Evolutionary conservation across 2,329 filamentous ascomycete species (phyloP), one percentile per base, ranked within the genome.

Genomic region (Helotiales sp.): DNA sequence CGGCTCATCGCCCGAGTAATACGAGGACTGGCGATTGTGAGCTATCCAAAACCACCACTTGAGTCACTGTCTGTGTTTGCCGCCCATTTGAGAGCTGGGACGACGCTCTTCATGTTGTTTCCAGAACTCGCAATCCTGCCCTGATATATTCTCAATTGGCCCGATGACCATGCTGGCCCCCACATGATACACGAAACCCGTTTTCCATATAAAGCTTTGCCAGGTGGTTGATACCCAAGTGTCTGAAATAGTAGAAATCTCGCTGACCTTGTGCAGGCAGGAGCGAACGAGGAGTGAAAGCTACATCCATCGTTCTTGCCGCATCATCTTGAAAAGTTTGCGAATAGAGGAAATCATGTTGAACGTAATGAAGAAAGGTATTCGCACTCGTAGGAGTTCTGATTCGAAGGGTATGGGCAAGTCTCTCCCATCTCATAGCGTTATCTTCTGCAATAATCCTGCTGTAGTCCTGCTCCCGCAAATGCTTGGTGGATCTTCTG

Each of bases 1-100:
- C 43, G 11, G 47, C 60, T 62, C 60, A 54, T 37, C 24, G 26
- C 30, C 47, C 30, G 24, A 60, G 40, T 30, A 60, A 47, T 47
- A 60, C 57, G 28, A 47, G 24, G 30, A 28, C 6, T 6, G 54
- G 24, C 20, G 40, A 20, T n/a, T 34, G 2, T 22, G 20, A 40
- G 20, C n/a, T 57, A 40, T 37, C 11, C 4, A 57, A 37, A 11
- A 34, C n/a, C 10, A 10, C 15, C 30, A 37, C n/a, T 15, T 55
- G 32, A 57, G 32, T 40, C 54, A 37, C 30, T 37, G 11, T 3
- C 22, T 57, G 20, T 4, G 20, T 30, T 26, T 24, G 32, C 11
- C 22, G 8, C n/a, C n/a, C 5, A 4, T 24, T 1, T 22, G 28
- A 55, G 30, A 40, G 54, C 32, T 57, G 32, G 28, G 26, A 57